Conservation (phyloP, 2,329 filamentous ascomycete genomes). For the Aspergillus bombycis region DNA sequence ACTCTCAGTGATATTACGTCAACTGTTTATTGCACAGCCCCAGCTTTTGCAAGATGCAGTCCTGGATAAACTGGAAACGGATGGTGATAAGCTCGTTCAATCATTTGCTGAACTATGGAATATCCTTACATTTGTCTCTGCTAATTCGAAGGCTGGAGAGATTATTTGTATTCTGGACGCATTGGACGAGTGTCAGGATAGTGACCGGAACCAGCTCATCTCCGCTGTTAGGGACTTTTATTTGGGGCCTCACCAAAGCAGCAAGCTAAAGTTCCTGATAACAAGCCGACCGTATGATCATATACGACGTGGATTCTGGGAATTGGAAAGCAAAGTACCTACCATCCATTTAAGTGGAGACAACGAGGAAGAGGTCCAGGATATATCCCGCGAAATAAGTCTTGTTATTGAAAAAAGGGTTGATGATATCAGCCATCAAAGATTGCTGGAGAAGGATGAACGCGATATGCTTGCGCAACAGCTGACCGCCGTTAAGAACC, state of each 20-base stretch:
- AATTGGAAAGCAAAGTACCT: constrained; percentile 12
- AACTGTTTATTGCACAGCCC: constrained; percentile 36
- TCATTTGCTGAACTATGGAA: constrained; percentile 37
- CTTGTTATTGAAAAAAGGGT: constrained; percentile 25
- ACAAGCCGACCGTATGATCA: constrained; percentile 29
- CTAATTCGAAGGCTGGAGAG: constrained; percentile 18
- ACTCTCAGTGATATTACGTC: constrained; percentile 41
- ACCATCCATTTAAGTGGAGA: constrained; percentile 25
- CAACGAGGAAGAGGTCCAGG: constrained; percentile 18
- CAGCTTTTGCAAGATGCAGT: constrained; percentile 15
- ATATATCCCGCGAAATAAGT: constrained; percentile 29
- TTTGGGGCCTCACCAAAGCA: constrained; percentile 29
- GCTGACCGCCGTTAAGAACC: constrained; percentile 34
- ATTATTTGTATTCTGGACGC: constrained; percentile 47
- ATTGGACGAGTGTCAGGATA: constrained; percentile 43
- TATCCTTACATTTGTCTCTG: constrained; percentile 24
- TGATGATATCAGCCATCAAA: constrained; percentile 10
- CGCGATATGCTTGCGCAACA: constrained; percentile 23
- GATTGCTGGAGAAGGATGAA: constrained; percentile 8
- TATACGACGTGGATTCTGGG: constrained; percentile 19
- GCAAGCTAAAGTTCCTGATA: constrained; percentile 42
- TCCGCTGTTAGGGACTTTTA: constrained; percentile 10
- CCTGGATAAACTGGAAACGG: constrained; percentile 17
- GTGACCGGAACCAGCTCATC: constrained; percentile 23
- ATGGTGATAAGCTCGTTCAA: constrained; percentile 14